These are phyloP conservation scores for Erythrophleum fordii DNA, from an alignment of 306 rosid genomes.

Conservation along the genomic window DNA sequence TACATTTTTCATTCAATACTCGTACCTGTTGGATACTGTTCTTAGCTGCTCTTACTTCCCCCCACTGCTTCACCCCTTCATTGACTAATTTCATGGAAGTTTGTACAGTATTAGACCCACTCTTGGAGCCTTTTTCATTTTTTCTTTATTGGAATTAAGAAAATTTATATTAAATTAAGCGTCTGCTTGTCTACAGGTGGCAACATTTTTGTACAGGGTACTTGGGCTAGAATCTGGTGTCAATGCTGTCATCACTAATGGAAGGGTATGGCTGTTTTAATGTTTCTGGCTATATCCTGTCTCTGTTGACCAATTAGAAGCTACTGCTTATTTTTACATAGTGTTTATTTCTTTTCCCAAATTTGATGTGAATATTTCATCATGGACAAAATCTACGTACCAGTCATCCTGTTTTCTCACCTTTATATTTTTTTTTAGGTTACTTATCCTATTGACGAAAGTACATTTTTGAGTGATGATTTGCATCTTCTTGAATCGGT, in stretches of 20 bases:
- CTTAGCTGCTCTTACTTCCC: slow-evolving; percentile 15
- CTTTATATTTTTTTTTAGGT: slow-evolving; percentile 56
- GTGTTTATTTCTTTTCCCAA: not conserved
- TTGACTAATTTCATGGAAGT: slow-evolving; percentile 22
- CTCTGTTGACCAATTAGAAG: not conserved
- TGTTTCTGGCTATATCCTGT: slow-evolving; percentile 31
- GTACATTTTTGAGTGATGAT: slow-evolving; percentile 87
- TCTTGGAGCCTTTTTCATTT: slow-evolving; percentile 21
- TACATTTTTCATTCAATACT: slow-evolving; percentile 13
- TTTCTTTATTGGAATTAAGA: slow-evolving; percentile 4
- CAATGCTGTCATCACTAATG: slow-evolving; percentile 91
- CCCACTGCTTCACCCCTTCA: slow-evolving; percentile 6
- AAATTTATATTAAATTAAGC: slow-evolving; percentile 24
- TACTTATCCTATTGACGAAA: slow-evolving; percentile 55
- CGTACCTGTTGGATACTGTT: slow-evolving; percentile 12
- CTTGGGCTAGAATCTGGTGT: slow-evolving; percentile 73
- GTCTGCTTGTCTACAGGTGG: slow-evolving; percentile 62
- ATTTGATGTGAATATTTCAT: slow-evolving; percentile 11
- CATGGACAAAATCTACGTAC: slow-evolving; percentile 3
- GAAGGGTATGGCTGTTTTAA: slow-evolving; percentile 77
- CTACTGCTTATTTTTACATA: not conserved
- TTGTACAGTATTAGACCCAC: slow-evolving; percentile 23
- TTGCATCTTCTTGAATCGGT: slow-evolving; percentile 87
- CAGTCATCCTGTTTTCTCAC: slow-evolving; percentile 19
- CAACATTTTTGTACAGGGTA: slow-evolving; percentile 51